Evolutionary conservation across 1,284 basidiomycete species (phyloP), one percentile per base, ranked within the genome.

Genomic region (Ustilago curta): DNA sequence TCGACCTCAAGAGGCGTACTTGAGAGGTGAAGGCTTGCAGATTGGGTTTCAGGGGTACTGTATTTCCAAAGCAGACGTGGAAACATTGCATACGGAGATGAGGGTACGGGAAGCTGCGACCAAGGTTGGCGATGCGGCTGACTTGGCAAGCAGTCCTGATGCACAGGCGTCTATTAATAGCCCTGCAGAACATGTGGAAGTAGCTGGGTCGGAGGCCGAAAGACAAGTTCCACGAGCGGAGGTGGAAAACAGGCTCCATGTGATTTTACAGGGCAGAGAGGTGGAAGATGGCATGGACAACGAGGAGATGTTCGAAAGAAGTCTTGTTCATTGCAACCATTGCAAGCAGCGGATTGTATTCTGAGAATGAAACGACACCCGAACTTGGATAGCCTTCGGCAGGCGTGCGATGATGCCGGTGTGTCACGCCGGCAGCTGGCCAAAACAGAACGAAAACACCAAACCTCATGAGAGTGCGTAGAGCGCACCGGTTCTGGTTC

Each of bases 21-120:
- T 72, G 25, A 51, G 50, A 8, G 70, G 70, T 8, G 70, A 72
- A 37, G 70, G 70, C 2, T 48, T 72, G n/a, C 70, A 72, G 31
- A 72, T 72, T 37, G 70, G 70, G 1, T 72, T 48, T 23, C 64
- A 72, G 25, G 59, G 70, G 9, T 67, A 59, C 31, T 72, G 70
- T 44, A 55, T 66, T 37, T 63, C 4, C 2, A 37, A 16, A 16
- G 35, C 35, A 16, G 35, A 37, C 14, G 35, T 16, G 35, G 35
- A 37, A 4, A 11, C 12, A 4, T 16, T 37, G 16, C 35, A 71
- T 16, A 25, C 49, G 37, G 29, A 43, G 52, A 50, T 48, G 18
- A 11, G 25, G 16, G 21, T 27, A 14, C 21, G 29, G 39, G 27
- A 31, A 9, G 47, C 23, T 8, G 18, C 23, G 18, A 21, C 3